Percentiles rank a stretch among this genome's conserved stretches.
Conservation (phyloP, 1,284 basidiomycete genomes). For the Cerrena zonata region DNA sequence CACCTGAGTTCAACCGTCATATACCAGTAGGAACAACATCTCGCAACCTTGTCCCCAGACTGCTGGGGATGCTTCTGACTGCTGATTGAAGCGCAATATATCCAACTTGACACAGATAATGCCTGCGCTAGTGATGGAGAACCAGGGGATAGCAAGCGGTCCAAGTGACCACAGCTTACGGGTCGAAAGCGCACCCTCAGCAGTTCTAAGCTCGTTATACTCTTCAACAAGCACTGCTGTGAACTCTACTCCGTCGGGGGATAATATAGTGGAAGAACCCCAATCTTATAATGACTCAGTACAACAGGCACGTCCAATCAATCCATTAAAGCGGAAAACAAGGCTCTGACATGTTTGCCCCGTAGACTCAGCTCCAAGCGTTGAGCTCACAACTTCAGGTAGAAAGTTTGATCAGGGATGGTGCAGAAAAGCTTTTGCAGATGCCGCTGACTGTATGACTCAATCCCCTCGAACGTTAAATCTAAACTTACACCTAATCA, state of each 20-base stretch:
- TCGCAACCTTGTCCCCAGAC: too few species aligned
- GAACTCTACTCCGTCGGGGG: neutral
- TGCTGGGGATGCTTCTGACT: too few species aligned
- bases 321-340: too few species aligned
- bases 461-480: slow-evolving; percentile 5
- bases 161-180: neutral
- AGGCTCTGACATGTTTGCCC: too few species aligned
- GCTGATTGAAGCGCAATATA: too few species aligned
- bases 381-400: slow-evolving; percentile 63
- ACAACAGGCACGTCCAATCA: neutral
- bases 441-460: slow-evolving; percentile 54
- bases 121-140: neutral
- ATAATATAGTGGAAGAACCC: neutral
- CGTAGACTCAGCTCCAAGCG: slow-evolving; percentile 48
- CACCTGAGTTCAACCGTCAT: too few species aligned
- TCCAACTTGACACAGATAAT: too few species aligned
- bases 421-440: slow-evolving; percentile 76
- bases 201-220: neutral
- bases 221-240: neutral
- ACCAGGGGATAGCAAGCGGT: neutral
- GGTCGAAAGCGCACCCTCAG: neutral
- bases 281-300: neutral
- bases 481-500: slow-evolving; percentile 11
- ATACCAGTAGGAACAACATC: too few species aligned
- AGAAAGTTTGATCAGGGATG: slow-evolving; percentile 77